phyloP scores from a whole-genome alignment of 106 monocot genomes.

The Iris macrosiphon region DNA sequence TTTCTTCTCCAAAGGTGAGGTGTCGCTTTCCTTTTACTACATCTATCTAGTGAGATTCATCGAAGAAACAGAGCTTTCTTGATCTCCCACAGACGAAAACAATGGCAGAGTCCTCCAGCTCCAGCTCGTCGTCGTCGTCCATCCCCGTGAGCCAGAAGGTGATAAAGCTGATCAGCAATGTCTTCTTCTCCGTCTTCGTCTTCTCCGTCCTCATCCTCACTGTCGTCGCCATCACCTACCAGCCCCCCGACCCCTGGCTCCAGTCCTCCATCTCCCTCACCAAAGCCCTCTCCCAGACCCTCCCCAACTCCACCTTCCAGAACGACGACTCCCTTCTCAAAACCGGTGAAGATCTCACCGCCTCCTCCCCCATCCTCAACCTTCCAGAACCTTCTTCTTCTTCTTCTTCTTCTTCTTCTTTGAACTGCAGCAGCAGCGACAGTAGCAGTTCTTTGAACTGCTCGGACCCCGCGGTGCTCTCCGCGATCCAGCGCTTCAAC shows the following conservation, averaged over 20 bases:
- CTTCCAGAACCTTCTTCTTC: constrained; percentile 16
- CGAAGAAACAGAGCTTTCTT: no score
- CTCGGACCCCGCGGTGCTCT: constrained; percentile 51
- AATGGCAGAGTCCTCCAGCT: no score
- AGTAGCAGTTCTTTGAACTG: constrained; percentile 28
- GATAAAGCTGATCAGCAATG: constrained; percentile 39
- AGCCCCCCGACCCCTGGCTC: constrained; percentile 92
- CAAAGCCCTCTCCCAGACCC: constrained; percentile 46
- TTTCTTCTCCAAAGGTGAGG: no score
- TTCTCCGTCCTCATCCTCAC: constrained; percentile 68
- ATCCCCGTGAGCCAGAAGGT: constrained; percentile 22
- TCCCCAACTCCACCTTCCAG: constrained; percentile 87
- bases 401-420: constrained; percentile 11
- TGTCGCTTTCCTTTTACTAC: no score
- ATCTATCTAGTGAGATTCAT: no score
- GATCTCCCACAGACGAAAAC: no score
- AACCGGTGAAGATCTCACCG: constrained; percentile 51
- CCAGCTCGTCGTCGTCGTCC: no score
- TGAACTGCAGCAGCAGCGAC: neutral
- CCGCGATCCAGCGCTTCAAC: constrained; percentile 63
- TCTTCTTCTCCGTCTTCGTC: constrained; percentile 80
- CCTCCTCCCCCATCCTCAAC: constrained; percentile 27
- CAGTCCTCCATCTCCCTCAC: constrained; percentile 65
- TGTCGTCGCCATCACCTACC: constrained; percentile 95
- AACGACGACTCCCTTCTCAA: constrained; percentile 62